Conservation (phyloP, 2,329 filamentous ascomycete species). For the Pseudodiploospora longispora region DNA sequence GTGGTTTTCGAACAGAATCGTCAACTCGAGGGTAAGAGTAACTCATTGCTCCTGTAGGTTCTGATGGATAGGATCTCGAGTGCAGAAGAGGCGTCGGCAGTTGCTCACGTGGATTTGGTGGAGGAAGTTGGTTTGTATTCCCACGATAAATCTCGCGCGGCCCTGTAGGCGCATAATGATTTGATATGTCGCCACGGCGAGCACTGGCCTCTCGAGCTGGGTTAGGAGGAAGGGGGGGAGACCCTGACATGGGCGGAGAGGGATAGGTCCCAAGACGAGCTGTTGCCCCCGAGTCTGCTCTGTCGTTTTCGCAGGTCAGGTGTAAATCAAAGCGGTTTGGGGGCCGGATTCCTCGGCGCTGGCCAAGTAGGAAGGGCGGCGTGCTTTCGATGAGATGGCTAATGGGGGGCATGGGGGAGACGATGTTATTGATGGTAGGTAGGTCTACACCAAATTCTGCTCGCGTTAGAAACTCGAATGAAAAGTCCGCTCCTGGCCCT, state of each 20-base stretch:
- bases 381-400: conserved; percentile 35
- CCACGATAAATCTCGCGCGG: conserved; percentile 44
- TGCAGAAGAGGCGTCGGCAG: conserved; percentile 16
- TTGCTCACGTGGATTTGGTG: conserved; percentile 15
- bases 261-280: conserved; percentile 55
- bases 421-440: neutral
- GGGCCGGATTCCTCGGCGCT: conserved; percentile 49
- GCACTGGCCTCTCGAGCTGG: conserved; percentile 49
- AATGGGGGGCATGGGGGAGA: conserved; percentile 47
- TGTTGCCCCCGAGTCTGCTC: conserved; percentile 42
- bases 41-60: conserved; percentile 12
- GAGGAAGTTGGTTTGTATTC: conserved; percentile 19
- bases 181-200: conserved; percentile 35
- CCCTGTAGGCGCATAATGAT: conserved; percentile 34
- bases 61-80: conserved; percentile 21
- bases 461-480: too few species aligned
- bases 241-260: conserved; percentile 68
- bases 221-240: conserved; percentile 53
- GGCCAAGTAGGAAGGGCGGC: conserved; percentile 42
- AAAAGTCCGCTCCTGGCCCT: too few species aligned
- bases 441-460: too few species aligned
- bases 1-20: conserved; percentile 15
- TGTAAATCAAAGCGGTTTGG: conserved; percentile 46
- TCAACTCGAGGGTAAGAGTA: conserved; percentile 20
- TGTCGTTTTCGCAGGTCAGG: conserved; percentile 38